Base-by-base conservation (phyloP, 1,284 basidiomycete genomes). In the Schizophyllum amplum region DNA sequence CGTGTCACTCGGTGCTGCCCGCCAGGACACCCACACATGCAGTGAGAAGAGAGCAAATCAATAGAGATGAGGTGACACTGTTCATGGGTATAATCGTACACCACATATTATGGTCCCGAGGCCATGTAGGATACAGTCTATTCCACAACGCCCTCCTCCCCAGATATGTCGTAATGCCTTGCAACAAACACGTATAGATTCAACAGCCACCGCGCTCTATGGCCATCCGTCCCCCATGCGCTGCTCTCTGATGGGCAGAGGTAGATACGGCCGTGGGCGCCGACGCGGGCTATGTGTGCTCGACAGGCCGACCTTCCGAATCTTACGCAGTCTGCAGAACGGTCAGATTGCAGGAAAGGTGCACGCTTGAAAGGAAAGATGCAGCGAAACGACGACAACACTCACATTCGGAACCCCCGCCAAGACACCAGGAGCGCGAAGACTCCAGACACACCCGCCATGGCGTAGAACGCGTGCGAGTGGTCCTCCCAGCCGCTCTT, bases 401-500 rank as follows among this genome's bases (percentile, higher is more conserved):
- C 66, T 47, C 66, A 87, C 87, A 75, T 82, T 65, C 83, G 78
- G 23, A 90, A 71, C 9, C 86, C 87, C 24, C 71, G 65, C 75
- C 75, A 82, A 6, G 83, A 78, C 53, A 87, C 81, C 21, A 83
- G 64, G 23, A 79, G 64, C 11, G 83, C 83, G 42, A 84, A 65
- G 55, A 76, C 71, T 33, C 80, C 72, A 13, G 85, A 80, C 7
- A 77, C 63, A 13, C 70, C 74, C n/a, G 83, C 80, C 78, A 89
- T 81, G 24, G 70, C 72, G 56, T 75, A 78, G 68, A 91, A 91
- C 2, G 84, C 88, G 63, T 81, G 86, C 33, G 80, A 77, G 64
- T 81, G 77, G n/a, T 78, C 71, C 67, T 91, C 88, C 58, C 89
- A 63, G 65, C 86, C 82, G 67, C 80, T 90, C 63, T 87, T 69